Evolutionary conservation across 1,139 yeast genomes (phyloP), one percentile per base, ranked within the genome.

Genomic region (Yamadazyma triangularis): DNA sequence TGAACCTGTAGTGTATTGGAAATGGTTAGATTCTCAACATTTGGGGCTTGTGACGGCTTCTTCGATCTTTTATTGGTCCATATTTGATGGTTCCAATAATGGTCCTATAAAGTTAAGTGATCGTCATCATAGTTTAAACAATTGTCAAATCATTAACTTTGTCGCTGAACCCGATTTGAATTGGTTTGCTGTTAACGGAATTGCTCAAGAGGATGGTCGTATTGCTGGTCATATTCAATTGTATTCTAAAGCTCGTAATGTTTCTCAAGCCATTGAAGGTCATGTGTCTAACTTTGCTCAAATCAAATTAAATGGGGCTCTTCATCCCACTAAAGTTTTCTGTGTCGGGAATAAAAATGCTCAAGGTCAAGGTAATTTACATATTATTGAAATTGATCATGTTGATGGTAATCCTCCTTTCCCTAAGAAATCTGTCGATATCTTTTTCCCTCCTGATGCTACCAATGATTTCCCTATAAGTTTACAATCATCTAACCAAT

Each of bases 221-320:
- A 86, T 93, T 48, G 96, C 89, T 22, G 99, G 99, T 52, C 94
- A 87, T 60, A 84, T 91, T 55, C 99, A 93, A 66, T 75, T 93
- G 41, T 93, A 70, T 62, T 84, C 95, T 38, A 83, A 80, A 55
- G 78, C 81, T 35, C 80, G 97, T 59, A 83, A 85, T 52, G 87
- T 89, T 30, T 88, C 97, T 12, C 99, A 93, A 65, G 93, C 95
- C 18, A 87, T 93, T 49, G 97, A 93, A 55, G 98, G 98, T 45
- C 98, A 93, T 58, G 97, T 94, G 34, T 91, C 95, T 37, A 79
- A 80, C 31, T 93, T 93, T 62, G 89, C 95, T 31, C 68, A 73
- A 36, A 60, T 91, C 41, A 72, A 79, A 42, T 69, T 89, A 45
- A 81, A 77, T 33, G 91, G 89, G 31, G 87, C 89, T 26, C 48